Percentiles rank a stretch among this genome's conserved stretches.
Evolutionary conservation across 1,139 yeast species (phyloP).

Genomic region (Tardiomyces depauwii): DNA sequence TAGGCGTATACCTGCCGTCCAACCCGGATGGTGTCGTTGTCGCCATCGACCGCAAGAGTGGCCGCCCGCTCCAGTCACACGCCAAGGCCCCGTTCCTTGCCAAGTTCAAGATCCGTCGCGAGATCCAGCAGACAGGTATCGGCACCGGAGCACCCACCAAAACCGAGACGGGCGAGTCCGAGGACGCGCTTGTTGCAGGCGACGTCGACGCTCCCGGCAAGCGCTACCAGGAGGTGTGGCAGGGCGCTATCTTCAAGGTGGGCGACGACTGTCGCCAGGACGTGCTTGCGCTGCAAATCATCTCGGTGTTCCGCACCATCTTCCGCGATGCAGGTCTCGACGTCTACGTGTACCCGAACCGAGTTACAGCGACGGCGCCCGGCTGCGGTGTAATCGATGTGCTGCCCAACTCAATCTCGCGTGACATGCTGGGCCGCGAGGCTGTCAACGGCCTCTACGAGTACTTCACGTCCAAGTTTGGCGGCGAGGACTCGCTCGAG

Average conservation of each 20-base stretch:
- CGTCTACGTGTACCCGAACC: constrained; percentile 80
- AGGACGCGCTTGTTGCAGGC: neutral
- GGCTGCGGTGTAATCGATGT: constrained; percentile 99
- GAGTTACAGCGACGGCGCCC: constrained; percentile 98
- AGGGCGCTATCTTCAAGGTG: constrained; percentile 94
- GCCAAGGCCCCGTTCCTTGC: constrained; percentile 99
- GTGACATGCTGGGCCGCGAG: constrained; percentile 98
- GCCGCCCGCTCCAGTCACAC: constrained; percentile 94
- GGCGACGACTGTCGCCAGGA: constrained; percentile 99
- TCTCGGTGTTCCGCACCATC: constrained; percentile 82
- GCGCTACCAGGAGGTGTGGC: constrained; percentile 38
- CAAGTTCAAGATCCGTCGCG: constrained; percentile 70
- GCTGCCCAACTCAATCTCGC: constrained; percentile 82
- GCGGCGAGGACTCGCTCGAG: constrained; percentile 82
- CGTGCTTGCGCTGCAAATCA: constrained; percentile 83
- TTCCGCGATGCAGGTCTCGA: constrained; percentile 86
- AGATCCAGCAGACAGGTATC: constrained; percentile 30
- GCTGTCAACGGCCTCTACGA: constrained; percentile 96
- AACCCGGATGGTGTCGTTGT: constrained; percentile 93
- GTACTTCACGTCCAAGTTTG: constrained; percentile 84
- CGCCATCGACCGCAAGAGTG: constrained; percentile 86
- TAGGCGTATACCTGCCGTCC: constrained; percentile 88
- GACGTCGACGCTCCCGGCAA: constrained; percentile 30
- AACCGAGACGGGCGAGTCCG: constrained; percentile 17
- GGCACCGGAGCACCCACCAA: constrained; percentile 22